phyloP scores from a whole-genome alignment of 768 basidiomycete species.

The Chalciporus piperatus region DNA sequence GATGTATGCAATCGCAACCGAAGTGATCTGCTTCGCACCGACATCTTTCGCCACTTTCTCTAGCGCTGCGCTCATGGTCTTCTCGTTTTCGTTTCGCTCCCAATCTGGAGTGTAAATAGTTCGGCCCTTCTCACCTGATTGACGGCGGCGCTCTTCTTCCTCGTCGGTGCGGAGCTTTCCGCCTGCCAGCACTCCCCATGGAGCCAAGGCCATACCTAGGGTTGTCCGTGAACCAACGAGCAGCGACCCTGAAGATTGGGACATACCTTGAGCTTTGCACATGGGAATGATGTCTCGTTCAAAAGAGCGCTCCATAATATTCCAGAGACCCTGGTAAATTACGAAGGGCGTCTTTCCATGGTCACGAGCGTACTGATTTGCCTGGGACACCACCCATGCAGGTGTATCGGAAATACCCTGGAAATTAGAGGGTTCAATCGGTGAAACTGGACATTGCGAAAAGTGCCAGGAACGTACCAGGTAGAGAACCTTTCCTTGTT shows the following conservation, averaged over 20 bases:
- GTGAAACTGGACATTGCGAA: too few species aligned
- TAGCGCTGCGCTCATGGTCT: slow-evolving; percentile 33
- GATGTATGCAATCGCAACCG: slow-evolving; percentile 44
- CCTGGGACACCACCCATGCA: slow-evolving; percentile 48
- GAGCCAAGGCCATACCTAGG: slow-evolving; percentile 31
- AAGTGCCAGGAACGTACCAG: slow-evolving; percentile 17
- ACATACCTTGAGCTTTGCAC: slow-evolving; percentile 31
- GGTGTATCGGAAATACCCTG: slow-evolving; percentile 41
- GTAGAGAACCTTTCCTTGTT: slow-evolving; percentile 44
- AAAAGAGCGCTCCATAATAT: slow-evolving; percentile 42
- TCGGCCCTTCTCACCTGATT: slow-evolving; percentile 40
- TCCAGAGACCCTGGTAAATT: slow-evolving; percentile 52
- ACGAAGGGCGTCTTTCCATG: slow-evolving; percentile 50
- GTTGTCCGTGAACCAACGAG: slow-evolving; percentile 17
- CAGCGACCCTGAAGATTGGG: background rate
- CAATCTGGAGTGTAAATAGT: slow-evolving; percentile 21
- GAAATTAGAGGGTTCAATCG: too few species aligned
- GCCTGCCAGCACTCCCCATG: slow-evolving; percentile 34
- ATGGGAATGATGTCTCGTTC: slow-evolving; percentile 53
- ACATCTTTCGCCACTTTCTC: slow-evolving; percentile 40
- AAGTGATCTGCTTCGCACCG: slow-evolving; percentile 32
- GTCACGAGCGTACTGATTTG: slow-evolving; percentile 49
- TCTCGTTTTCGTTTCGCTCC: slow-evolving; percentile 36
- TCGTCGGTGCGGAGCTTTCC: slow-evolving; percentile 32
- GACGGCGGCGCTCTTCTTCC: slow-evolving; percentile 26